Evolutionary conservation across 2,329 filamentous ascomycete species (phyloP).

Genomic region (Cercospora sesami): DNA sequence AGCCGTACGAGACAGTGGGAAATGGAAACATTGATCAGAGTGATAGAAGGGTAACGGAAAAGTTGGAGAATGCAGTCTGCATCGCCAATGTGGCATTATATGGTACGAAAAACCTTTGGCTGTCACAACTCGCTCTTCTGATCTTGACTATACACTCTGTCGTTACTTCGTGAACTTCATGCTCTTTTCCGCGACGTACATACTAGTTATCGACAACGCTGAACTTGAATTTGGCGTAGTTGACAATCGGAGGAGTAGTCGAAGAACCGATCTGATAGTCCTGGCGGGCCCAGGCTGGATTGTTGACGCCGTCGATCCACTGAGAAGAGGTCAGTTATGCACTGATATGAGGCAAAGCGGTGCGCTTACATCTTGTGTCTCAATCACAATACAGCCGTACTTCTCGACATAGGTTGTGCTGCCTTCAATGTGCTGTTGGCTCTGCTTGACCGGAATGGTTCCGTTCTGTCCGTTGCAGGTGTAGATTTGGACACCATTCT

Average conservation of each 20-base stretch:
- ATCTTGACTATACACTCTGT: neutral
- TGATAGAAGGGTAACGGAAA: neutral
- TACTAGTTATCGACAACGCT: constrained; percentile 16
- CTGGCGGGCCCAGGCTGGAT: constrained; percentile 79
- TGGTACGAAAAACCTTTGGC: neutral
- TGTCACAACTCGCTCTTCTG: constrained; percentile 12
- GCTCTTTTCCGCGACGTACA: neutral
- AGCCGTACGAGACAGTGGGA: neutral
- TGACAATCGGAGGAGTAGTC: constrained; percentile 26
- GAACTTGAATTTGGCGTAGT: constrained; percentile 30
- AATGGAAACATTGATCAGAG: neutral
- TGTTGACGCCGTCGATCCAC: constrained; percentile 93
- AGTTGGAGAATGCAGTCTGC: neutral
- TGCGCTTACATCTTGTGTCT: constrained; percentile 47
- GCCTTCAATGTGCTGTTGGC: constrained; percentile 34
- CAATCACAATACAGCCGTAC: constrained; percentile 85
- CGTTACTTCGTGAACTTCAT: constrained; percentile 12
- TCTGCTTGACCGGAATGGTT: constrained; percentile 35
- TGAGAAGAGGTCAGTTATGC: neutral
- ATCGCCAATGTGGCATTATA: neutral
- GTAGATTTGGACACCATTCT: constrained; percentile 38
- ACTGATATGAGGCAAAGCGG: neutral
- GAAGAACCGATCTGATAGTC: constrained; percentile 49
- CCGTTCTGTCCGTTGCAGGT: constrained; percentile 37
- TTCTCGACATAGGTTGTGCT: constrained; percentile 43